A percentile compares a stretch with the other conserved stretches of the same genome.
Conservation (phyloP, 2,329 filamentous ascomycete genomes). For the Cryphonectria radicalis region DNA sequence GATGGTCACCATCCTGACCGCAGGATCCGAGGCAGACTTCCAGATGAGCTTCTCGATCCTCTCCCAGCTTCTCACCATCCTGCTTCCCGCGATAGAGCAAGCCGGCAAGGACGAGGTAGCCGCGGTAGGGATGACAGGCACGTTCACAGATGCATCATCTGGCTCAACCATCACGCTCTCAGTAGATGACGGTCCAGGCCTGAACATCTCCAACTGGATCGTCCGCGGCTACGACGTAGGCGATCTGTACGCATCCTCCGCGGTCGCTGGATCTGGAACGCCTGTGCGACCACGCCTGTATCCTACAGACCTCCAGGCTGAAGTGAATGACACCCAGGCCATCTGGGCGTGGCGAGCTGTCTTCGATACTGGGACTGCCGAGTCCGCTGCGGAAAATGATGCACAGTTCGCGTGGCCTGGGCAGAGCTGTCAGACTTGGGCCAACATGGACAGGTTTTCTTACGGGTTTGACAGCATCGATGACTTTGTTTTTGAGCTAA, state of each 20-base stretch:
- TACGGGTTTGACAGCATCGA: constrained; percentile 19
- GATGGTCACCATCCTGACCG: constrained; percentile 46
- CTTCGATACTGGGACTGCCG: constrained; percentile 12
- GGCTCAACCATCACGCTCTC: constrained; percentile 47
- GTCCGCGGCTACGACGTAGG: constrained; percentile 48
- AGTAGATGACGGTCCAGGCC: constrained; percentile 44
- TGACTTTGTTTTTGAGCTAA: constrained; percentile 16
- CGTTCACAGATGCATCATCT: constrained; percentile 42
- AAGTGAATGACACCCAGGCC: not conserved
- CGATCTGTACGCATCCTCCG: constrained; percentile 36
- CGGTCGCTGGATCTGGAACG: not conserved
- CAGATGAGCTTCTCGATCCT: constrained; percentile 21
- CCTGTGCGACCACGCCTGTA: constrained; percentile 18
- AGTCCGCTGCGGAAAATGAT: constrained; percentile 12
- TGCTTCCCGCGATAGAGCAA: constrained; percentile 49
- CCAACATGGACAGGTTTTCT: constrained; percentile 17
- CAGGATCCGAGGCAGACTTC: constrained; percentile 34
- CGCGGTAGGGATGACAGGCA: constrained; percentile 39
- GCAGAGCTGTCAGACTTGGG: constrained; percentile 25
- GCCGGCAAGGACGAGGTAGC: constrained; percentile 45
- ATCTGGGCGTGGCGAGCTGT: constrained; percentile 20
- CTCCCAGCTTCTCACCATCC: constrained; percentile 37
- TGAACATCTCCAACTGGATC: constrained; percentile 44
- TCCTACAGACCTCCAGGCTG: constrained; percentile 4
- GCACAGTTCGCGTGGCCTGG: constrained; percentile 20